phyloP scores from a whole-genome alignment of 768 basidiomycete species.

The Pleurotus pulmonarius region DNA sequence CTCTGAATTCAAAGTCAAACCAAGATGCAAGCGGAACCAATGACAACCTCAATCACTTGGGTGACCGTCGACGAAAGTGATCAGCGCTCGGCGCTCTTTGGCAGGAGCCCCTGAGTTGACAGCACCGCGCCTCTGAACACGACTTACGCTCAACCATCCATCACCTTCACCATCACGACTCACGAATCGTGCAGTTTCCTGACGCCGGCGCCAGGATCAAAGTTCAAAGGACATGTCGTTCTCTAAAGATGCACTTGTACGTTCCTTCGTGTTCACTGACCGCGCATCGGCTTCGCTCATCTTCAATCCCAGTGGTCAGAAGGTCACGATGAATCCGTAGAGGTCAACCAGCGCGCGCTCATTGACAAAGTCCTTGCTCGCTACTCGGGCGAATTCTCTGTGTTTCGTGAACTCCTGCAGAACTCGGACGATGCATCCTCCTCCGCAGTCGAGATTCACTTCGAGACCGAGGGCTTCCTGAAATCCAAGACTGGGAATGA shows the following conservation, averaged over 20 bases:
- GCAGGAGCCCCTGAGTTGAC: too few species aligned
- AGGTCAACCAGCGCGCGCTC: constrained; percentile 94
- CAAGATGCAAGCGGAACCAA: too few species aligned
- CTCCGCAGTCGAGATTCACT: constrained; percentile 71
- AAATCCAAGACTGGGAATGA: constrained; percentile 22
- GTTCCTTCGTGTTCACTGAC: not conserved
- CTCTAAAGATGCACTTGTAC: constrained; percentile 1
- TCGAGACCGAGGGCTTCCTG: constrained; percentile 59
- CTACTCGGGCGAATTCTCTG: constrained; percentile 92
- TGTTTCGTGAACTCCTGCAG: constrained; percentile 82
- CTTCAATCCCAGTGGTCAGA: constrained; percentile 39
- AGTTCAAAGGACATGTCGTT: not conserved
- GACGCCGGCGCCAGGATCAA: not conserved
- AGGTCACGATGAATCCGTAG: constrained; percentile 77
- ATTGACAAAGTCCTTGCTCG: constrained; percentile 96
- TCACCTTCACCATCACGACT: too few species aligned
- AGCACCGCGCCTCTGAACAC: too few species aligned
- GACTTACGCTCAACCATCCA: too few species aligned
- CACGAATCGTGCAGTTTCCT: not conserved
- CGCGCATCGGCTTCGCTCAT: not conserved
- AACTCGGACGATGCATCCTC: constrained; percentile 93
- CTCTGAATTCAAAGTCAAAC: too few species aligned
- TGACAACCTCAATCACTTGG: too few species aligned
- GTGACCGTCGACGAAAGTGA: too few species aligned
- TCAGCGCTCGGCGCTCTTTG: too few species aligned